These are phyloP conservation scores for Neonectria coccinea DNA, from an alignment of 2,329 filamentous ascomycete species.

Conservation along the genomic window DNA sequence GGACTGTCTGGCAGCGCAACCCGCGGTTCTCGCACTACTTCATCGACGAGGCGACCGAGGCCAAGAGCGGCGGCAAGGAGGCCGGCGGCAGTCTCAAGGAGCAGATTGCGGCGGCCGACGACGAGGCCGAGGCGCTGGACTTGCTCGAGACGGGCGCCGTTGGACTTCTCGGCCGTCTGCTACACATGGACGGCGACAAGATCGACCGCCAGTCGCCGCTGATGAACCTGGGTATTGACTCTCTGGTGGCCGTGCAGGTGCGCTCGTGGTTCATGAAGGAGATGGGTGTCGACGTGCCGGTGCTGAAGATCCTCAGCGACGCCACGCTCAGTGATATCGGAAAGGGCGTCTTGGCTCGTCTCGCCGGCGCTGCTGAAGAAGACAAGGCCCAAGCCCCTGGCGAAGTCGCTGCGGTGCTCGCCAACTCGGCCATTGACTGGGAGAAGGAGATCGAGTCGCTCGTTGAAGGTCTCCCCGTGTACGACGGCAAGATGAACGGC, in stretches of 20 bases:
- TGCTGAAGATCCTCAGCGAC: constrained; percentile 2
- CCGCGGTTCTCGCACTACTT: constrained; percentile 1
- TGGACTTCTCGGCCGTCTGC: not conserved
- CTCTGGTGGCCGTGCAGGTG: not conserved
- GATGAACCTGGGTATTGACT: constrained; percentile 3
- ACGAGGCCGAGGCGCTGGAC: constrained; percentile 1
- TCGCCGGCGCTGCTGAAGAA: not conserved
- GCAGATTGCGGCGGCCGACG: not conserved
- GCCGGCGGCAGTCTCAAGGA: not conserved
- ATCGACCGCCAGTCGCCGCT: constrained; percentile 2
- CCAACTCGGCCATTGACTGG: constrained; percentile 7
- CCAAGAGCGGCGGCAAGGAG: not conserved
- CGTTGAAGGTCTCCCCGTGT: not conserved
- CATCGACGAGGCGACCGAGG: not conserved
- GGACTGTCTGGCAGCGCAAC: constrained; percentile 4
- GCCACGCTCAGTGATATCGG: constrained; percentile 2
- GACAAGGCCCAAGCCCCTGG: not conserved
- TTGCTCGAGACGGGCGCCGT: constrained; percentile 1
- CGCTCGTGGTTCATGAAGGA: constrained; percentile 8
- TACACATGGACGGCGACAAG: constrained; percentile 5
- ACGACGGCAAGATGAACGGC: not conserved
- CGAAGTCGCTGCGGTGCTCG: constrained; percentile 1
- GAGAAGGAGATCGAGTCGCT: constrained; percentile 4
- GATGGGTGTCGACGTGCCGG: not conserved
- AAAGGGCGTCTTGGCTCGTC: not conserved